These are phyloP conservation scores for Croton laevigatus DNA, from an alignment of 441 rosid species.

Conservation along the genomic window DNA sequence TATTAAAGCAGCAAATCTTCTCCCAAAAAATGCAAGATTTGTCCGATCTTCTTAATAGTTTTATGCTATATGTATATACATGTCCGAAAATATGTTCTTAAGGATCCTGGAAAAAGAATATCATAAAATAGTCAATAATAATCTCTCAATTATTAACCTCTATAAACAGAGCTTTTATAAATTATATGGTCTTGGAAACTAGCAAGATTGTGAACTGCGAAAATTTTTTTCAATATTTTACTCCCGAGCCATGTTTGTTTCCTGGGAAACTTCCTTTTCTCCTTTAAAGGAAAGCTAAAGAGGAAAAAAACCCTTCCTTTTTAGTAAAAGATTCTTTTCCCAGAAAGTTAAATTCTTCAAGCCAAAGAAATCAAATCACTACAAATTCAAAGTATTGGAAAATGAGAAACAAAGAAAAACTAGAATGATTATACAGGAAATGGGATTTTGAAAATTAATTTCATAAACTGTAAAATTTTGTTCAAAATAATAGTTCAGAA, in stretches of 20 bases:
- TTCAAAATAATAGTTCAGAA: not conserved
- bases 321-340: not conserved
- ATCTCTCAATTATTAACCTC: not conserved
- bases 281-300: not conserved
- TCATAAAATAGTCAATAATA: not conserved
- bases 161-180: not conserved
- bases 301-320: too few relatives aligned
- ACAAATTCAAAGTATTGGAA: not conserved
- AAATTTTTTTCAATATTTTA: not conserved
- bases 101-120: constrained; percentile 1
- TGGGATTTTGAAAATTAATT: too few relatives aligned
- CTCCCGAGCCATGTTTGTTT: not conserved
- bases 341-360: constrained; percentile 1
- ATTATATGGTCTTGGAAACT: not conserved
- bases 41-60: constrained; percentile 13
- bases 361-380: not conserved
- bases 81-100: not conserved
- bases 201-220: not conserved
- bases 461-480: not conserved
- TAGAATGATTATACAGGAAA: not conserved
- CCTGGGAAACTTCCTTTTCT: not conserved
- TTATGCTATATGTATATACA: not conserved
- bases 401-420: not conserved
- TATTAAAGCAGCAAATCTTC: constrained; percentile 2
- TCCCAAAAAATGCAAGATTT: constrained; percentile 7